These are phyloP conservation scores for Xylaria polymorpha DNA, from an alignment of 2,329 filamentous ascomycete species.

Conservation along the genomic window DNA sequence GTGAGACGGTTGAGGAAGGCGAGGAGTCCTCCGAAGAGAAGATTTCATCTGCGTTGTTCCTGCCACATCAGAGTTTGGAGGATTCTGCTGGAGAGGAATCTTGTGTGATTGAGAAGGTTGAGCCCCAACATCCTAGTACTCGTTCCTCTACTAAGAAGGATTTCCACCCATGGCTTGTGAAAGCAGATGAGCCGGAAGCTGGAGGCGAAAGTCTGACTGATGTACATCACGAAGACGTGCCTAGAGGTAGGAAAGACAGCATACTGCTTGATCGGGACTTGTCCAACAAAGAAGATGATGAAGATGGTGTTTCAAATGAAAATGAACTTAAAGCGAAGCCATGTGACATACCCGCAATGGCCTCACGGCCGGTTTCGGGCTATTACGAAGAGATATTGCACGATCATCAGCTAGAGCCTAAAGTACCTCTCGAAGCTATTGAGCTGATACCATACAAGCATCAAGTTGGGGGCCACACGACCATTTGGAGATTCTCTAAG, in stretches of 20 bases:
- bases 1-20: conserved; percentile 59
- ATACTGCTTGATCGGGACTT: conserved; percentile 48
- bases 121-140: conserved; percentile 48
- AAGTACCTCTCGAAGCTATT: conserved; percentile 84
- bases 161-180: conserved; percentile 67
- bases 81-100: conserved; percentile 50
- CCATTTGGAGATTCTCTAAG: conserved; percentile 93
- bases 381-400: conserved; percentile 62
- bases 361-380: conserved; percentile 55
- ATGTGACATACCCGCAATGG: conserved; percentile 51
- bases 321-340: conserved; percentile 52
- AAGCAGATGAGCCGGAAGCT: conserved; percentile 63
- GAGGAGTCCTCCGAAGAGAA: conserved; percentile 82
- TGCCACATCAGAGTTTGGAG: conserved; percentile 75
- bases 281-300: conserved; percentile 52
- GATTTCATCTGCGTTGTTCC: conserved; percentile 86
- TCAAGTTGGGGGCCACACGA: conserved; percentile 96
- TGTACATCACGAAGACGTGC: conserved; percentile 49
- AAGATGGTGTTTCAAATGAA: conserved; percentile 58
- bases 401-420: conserved; percentile 62
- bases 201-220: conserved; percentile 52
- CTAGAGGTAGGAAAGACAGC: conserved; percentile 44
- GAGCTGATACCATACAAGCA: conserved; percentile 97
- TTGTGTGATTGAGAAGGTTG: conserved; percentile 44
- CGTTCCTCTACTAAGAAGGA: conserved; percentile 50